Percentiles rank a stretch among this genome's conserved stretches.
Evolutionary conservation across 2,329 filamentous ascomycete genomes (phyloP).

Genomic region (Cladophialophora psammophila): DNA sequence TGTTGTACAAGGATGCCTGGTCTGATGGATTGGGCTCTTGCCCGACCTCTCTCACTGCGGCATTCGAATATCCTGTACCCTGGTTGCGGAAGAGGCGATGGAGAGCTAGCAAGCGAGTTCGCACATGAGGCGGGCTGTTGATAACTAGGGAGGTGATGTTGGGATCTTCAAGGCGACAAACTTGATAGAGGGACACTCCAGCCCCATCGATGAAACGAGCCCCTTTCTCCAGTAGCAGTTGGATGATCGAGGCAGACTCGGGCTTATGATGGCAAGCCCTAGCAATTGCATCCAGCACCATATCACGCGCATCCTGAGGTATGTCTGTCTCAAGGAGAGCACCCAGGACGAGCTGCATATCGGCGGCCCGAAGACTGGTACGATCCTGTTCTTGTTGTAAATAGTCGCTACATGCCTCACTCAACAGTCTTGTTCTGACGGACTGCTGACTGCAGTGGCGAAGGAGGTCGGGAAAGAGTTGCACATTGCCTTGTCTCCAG

Average conservation of each 20-base stretch:
- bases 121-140: constrained; percentile 11
- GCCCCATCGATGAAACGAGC: constrained; percentile 16
- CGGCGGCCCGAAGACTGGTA: neutral
- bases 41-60: neutral
- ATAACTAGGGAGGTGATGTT: neutral
- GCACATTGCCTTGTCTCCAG: constrained; percentile 19
- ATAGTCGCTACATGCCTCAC: constrained; percentile 11
- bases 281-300: constrained; percentile 9
- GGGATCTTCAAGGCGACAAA: constrained; percentile 7
- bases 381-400: constrained; percentile 1
- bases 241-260: neutral
- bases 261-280: neutral
- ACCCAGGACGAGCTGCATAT: neutral
- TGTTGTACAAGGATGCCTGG: constrained; percentile 15
- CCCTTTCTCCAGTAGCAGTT: constrained; percentile 14
- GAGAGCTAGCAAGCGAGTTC: constrained; percentile 11
- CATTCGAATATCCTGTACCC: neutral
- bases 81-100: constrained; percentile 14
- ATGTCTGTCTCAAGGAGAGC: constrained; percentile 10
- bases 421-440: constrained; percentile 9
- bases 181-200: constrained; percentile 14
- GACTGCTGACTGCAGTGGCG: constrained; percentile 4
- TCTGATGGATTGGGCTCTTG: constrained; percentile 3
- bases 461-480: constrained; percentile 12
- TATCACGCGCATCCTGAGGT: constrained; percentile 3